These are phyloP conservation scores for Entoloma clypeatum DNA, from an alignment of 1,284 basidiomycete species.

Conservation along the genomic window DNA sequence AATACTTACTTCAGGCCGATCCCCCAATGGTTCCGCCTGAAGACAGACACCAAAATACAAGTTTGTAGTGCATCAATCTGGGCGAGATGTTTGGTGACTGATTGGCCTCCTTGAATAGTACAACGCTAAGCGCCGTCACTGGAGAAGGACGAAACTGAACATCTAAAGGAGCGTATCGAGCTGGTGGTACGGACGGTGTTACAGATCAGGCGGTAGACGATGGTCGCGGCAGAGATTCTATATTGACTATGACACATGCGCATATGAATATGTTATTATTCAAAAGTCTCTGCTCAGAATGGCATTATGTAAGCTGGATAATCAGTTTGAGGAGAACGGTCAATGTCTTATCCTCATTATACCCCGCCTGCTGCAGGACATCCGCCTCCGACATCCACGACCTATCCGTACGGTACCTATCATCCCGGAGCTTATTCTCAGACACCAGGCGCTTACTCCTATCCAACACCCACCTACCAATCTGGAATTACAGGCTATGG, in stretches of 20 bases:
- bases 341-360: conserved; percentile 32
- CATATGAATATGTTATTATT: too few species aligned
- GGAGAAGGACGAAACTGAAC: conserved; percentile 94
- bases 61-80: conserved; percentile 44
- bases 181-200: background rate
- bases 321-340: too few species aligned
- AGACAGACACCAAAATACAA: conserved; percentile 94
- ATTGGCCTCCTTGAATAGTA: conserved; percentile 49
- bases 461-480: conserved; percentile 41
- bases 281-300: too few species aligned
- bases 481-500: conserved; percentile 51
- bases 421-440: conserved; percentile 34
- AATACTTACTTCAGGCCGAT: conserved; percentile 87
- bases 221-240: too few species aligned
- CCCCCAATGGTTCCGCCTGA: conserved; percentile 97
- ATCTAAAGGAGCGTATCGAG: conserved; percentile 49
- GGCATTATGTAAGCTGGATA: too few species aligned
- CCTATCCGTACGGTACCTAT: conserved; percentile 53
- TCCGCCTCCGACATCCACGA: conserved; percentile 40
- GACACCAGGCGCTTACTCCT: conserved; percentile 44
- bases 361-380: conserved; percentile 27
- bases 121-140: conserved; percentile 93
- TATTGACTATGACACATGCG: too few species aligned
- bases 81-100: conserved; percentile 11
- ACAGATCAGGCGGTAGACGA: conserved; percentile 1